Evolutionary conservation across 306 rosid genomes (phyloP), one percentile per base, ranked within the genome.

Genomic region (Castanospermum australe): DNA sequence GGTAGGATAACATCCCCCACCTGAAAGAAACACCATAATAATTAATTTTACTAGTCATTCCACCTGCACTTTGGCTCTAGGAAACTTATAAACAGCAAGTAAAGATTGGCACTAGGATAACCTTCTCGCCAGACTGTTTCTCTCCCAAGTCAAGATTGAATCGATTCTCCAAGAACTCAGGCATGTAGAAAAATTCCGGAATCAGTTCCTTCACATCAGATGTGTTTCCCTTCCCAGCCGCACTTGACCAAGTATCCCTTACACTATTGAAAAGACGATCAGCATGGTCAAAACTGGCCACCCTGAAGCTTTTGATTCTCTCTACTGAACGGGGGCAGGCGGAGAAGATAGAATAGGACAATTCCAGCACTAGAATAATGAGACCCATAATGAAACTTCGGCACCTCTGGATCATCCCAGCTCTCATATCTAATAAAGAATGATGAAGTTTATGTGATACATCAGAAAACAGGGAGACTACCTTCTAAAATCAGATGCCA

Each of bases 331-430:
- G 99, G 98, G 12, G 99, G 99, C 71, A 96, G 85, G 66, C 99
- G 98, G 60, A 96, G 89, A 81, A 96, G 92, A 88, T 96, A 96
- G 86, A 93, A 96, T 48, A 96, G 98, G 71, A 96, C 99, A 73
- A 93, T 96, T 83, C 99, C 99, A 87, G 99, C 99, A 92, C 99
- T 96, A 75, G 99, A 96, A 86, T 96, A 96, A 88, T 96, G 99
- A 65, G 99, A 96, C 71, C 99, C 99, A 64, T 96, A 96, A 79
- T 96, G 98, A 84, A 96, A 96, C 81, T 96, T 96, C 12, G 99
- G 99, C 57, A 96, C 92, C 90, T 96, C 99, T 1, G 99, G 99
- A 82, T 96, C 99, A 80, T 96, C 99, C 99, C 99, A 96, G 89
- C 98, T 96, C 81, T 93, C 98, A 4, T 91, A 91, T 81, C 99